Conservation (phyloP, 2,329 filamentous ascomycete genomes). For the Fusarium palustre region DNA sequence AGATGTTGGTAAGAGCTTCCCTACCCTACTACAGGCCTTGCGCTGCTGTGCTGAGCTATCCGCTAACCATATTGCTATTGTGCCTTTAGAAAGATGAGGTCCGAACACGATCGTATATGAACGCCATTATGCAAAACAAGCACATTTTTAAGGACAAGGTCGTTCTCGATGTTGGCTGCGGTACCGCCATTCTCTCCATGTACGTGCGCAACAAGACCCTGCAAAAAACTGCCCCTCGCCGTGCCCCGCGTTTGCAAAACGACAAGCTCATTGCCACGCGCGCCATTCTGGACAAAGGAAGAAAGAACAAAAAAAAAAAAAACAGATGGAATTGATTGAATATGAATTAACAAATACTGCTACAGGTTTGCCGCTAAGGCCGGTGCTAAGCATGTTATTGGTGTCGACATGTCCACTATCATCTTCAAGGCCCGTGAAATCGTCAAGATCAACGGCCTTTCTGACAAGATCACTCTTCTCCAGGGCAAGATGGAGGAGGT, state of each 20-base stretch:
- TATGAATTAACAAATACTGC: slow-evolving; percentile 15
- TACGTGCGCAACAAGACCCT: slow-evolving; percentile 60
- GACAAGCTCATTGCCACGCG: not conserved
- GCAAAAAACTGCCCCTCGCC: slow-evolving; percentile 21
- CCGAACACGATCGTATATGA: slow-evolving; percentile 95
- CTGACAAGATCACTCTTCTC: slow-evolving; percentile 95
- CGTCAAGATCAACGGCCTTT: slow-evolving; percentile 89
- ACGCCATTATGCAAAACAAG: slow-evolving; percentile 96
- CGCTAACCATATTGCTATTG: slow-evolving; percentile 36
- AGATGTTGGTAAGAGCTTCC: slow-evolving; percentile 85
- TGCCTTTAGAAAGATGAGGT: slow-evolving; percentile 91
- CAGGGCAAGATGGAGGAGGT: slow-evolving; percentile 99
- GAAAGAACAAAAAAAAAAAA: not conserved
- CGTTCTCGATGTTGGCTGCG: slow-evolving; percentile 96
- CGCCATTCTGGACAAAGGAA: not conserved
- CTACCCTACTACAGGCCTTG: slow-evolving; percentile 22
- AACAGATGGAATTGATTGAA: slow-evolving; percentile 4
- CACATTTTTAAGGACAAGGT: slow-evolving; percentile 87
- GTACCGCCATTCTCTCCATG: slow-evolving; percentile 99
- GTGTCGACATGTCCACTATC: slow-evolving; percentile 99
- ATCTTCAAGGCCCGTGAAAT: slow-evolving; percentile 99
- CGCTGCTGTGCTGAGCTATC: slow-evolving; percentile 20
- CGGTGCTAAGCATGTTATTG: slow-evolving; percentile 97
- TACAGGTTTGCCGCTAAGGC: slow-evolving; percentile 94
- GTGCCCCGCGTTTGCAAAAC: slow-evolving; percentile 34